phyloP scores from a whole-genome alignment of 305 asterid species.

The Fraxinus greggii region DNA sequence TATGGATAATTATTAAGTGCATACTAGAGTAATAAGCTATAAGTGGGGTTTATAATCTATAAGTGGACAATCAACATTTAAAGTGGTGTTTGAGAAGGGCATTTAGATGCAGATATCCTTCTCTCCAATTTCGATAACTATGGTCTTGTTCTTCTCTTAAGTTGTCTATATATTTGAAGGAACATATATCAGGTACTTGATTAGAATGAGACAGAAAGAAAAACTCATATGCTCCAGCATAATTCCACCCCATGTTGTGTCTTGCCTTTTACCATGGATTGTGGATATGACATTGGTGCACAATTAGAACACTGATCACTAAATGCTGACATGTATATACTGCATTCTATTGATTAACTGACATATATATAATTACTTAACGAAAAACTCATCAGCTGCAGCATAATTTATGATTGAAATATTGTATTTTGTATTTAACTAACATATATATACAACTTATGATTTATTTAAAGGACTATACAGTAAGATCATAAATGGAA shows the following conservation, averaged over 20 bases:
- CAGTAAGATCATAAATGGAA: too few species aligned
- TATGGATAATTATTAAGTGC: too few species aligned
- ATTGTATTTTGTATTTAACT: too few species aligned
- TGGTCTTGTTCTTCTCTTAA: conserved; percentile 34
- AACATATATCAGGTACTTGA: conserved; percentile 31
- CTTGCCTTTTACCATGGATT: conserved; percentile 55
- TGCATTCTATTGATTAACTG: conserved; percentile 33
- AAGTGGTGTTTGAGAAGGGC: too few species aligned
- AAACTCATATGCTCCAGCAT: conserved; percentile 50
- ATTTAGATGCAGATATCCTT: conserved; percentile 27
- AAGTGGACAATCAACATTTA: too few species aligned
- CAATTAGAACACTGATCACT: conserved; percentile 32
- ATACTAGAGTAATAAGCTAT: too few species aligned
- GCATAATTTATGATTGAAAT: too few species aligned
- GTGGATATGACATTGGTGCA: conserved; percentile 34
- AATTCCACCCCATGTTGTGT: conserved; percentile 35
- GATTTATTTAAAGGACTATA: too few species aligned
- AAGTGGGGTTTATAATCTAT: too few species aligned
- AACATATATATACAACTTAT: too few species aligned
- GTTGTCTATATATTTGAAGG: conserved; percentile 32
- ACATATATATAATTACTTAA: too few species aligned
- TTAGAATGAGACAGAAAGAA: conserved; percentile 45
- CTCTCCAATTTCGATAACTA: conserved; percentile 41
- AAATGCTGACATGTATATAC: conserved; percentile 42
- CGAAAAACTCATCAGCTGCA: too few species aligned